Evolutionary conservation across 257 asterid genomes (phyloP), one percentile per base, ranked within the genome.

Genomic region (Solanum sejunctum): DNA sequence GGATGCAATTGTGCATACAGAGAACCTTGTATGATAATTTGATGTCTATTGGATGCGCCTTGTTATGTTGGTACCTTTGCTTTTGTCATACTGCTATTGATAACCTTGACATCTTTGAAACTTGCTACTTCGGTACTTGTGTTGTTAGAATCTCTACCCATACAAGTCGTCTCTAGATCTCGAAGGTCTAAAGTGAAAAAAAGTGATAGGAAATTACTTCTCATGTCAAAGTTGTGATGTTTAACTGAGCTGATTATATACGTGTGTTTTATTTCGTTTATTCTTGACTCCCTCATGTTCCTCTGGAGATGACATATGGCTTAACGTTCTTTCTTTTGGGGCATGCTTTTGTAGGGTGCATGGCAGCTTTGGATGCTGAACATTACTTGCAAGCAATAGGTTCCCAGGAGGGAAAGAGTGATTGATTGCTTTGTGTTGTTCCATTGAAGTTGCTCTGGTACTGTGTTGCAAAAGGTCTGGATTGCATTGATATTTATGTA

Each of bases 281-380:
- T 26, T 26, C 28, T 26, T 26, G 81, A 49, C 43, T 21, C 28
- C 8, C 4, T 8, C 45, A 26, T 5, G 43, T 21, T 77, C 20
- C 60, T 15, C 58, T 77, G 9, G 45, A 77, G 41, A 23, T 77
- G 23, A 49, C 61, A 13, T 26, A 23, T 15, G 61, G 16, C 63
- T 41, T 77, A 52, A 77, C 15, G 17, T 16, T 77, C 12, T n/a
- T 41, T 51, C 10, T 26, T 26, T 9, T 15, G 63, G 21, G 63
- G 63, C 47, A 26, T 77, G 45, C 82, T 51, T 58, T 58, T 89
- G 93, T 91, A 96, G 98, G 99, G 61, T 96, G 98, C 90, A 96
- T 96, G 98, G 98, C 98, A 58, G 99, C 99, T 55, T 87, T 96
- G 79, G 98, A 96, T 88, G 99, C 99, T 28, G 98, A 96, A 88